phyloP scores from a whole-genome alignment of 179 eudicot genomes.

The Beta lomatogona region DNA sequence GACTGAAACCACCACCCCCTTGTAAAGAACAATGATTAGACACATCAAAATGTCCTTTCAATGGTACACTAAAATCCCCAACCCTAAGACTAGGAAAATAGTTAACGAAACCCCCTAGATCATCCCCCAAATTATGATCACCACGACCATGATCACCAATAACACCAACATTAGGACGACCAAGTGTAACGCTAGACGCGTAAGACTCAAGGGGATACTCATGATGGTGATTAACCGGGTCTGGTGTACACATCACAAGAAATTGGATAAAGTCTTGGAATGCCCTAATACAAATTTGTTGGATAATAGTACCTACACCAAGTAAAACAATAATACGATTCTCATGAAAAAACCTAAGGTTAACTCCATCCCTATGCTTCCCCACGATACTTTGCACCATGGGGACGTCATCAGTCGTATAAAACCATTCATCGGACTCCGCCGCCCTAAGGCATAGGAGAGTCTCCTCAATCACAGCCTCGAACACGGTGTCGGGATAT shows the following conservation, averaged over 20 bases:
- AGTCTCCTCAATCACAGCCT: conserved; percentile 40
- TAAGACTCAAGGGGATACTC: neutral
- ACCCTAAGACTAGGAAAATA: conserved; percentile 3
- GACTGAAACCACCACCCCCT: neutral
- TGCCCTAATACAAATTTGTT: conserved; percentile 45
- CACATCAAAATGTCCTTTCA: neutral
- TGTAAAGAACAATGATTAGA: neutral
- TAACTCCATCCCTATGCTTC: neutral
- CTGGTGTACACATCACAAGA: neutral
- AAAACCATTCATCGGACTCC: conserved; percentile 6
- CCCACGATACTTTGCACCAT: conserved; percentile 30
- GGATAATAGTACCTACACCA: conserved; percentile 37
- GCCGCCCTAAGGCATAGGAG: conserved; percentile 37
- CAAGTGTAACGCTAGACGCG: neutral
- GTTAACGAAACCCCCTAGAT: neutral
- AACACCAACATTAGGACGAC: neutral
- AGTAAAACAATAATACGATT: conserved; percentile 32
- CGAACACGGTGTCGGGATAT: conserved; percentile 23
- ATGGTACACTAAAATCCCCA: conserved; percentile 16
- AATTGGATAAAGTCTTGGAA: conserved; percentile 42
- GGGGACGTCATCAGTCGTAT: conserved; percentile 16
- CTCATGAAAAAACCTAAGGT: conserved; percentile 37
- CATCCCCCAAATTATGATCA: neutral
- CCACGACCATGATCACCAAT: neutral
- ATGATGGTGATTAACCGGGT: neutral